phyloP scores from a whole-genome alignment of 371 early-diverging fungal species.

The Encephalitozoon cuniculi region DNA sequence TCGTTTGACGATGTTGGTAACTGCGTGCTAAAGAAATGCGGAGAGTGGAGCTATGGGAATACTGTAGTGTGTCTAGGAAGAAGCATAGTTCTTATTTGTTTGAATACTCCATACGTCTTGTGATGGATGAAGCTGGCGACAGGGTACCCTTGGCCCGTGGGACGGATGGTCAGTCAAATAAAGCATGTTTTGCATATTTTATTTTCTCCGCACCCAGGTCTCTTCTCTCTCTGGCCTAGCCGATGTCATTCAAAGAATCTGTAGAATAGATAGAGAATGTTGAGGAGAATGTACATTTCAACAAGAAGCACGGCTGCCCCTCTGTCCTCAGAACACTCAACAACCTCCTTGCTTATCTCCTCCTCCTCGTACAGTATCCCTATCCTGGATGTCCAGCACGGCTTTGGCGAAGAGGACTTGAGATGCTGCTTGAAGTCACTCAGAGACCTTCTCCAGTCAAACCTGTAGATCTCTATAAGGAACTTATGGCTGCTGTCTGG shows the following conservation, averaged over 20 bases:
- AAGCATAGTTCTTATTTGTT: conserved; percentile 1
- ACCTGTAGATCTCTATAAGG: conserved; percentile 37
- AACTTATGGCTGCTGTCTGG: conserved; percentile 33
- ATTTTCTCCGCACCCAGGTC: neutral
- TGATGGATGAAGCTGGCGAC: neutral
- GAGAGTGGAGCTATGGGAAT: conserved; percentile 10
- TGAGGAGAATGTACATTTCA: neutral
- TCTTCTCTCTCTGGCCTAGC: neutral
- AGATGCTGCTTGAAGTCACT: conserved; percentile 35
- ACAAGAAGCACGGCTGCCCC: neutral
- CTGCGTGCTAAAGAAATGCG: conserved; percentile 1
- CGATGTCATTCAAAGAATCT: conserved; percentile 1
- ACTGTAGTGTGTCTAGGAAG: conserved; percentile 23
- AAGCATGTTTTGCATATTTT: neutral
- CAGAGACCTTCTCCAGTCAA: conserved; percentile 35
- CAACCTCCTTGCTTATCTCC: neutral
- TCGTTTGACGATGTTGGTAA: conserved; percentile 25
- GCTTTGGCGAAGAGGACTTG: conserved; percentile 4
- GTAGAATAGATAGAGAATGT: conserved; percentile 3
- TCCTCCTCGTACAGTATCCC: conserved; percentile 14
- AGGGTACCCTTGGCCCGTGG: neutral
- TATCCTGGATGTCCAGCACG: conserved; percentile 5
- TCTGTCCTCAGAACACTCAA: neutral
- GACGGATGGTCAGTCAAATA: neutral
- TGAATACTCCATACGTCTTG: neutral